phyloP scores from a whole-genome alignment of 768 basidiomycete genomes.

The Gautieria morchelliformis region DNA sequence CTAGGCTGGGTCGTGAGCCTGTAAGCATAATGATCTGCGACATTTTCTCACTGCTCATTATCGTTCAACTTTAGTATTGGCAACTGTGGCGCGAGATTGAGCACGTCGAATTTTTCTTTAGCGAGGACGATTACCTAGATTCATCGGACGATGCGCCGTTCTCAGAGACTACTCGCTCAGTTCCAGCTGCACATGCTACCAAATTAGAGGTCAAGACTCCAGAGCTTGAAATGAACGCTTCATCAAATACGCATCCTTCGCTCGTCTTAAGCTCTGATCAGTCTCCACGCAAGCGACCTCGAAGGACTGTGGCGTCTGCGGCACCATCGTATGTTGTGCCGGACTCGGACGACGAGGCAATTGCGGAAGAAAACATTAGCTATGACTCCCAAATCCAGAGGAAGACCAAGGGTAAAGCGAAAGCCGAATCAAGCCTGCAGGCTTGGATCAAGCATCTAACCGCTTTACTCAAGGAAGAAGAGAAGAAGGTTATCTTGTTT shows the following conservation, averaged over 20 bases:
- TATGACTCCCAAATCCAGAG: slow-evolving; percentile 6
- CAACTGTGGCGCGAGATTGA: slow-evolving; percentile 54
- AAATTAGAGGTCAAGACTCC: slow-evolving; percentile 32
- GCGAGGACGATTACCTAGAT: slow-evolving; percentile 56
- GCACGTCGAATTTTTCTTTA: slow-evolving; percentile 53
- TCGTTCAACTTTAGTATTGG: slow-evolving; percentile 30
- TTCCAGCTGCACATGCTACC: slow-evolving; percentile 11
- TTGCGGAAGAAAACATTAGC: slow-evolving; percentile 17
- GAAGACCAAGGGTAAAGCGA: slow-evolving; percentile 22
- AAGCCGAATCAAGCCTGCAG: slow-evolving; percentile 39
- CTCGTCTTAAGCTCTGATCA: slow-evolving; percentile 12
- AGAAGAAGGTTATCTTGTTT: slow-evolving; percentile 45
- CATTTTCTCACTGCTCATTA: neutral
- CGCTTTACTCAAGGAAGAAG: slow-evolving; percentile 52
- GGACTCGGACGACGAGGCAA: slow-evolving; percentile 62
- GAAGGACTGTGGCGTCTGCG: slow-evolving; percentile 41
- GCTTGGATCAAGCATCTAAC: slow-evolving; percentile 62
- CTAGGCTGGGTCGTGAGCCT: slow-evolving; percentile 50
- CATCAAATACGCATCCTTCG: neutral
- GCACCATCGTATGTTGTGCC: slow-evolving; percentile 56
- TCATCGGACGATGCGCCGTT: slow-evolving; percentile 19
- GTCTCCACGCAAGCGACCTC: slow-evolving; percentile 43
- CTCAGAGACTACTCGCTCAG: slow-evolving; percentile 5
- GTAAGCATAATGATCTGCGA: slow-evolving; percentile 27
- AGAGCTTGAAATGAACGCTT: slow-evolving; percentile 14